Percentiles rank a stretch among this genome's conserved stretches.
phyloP scores from a whole-genome alignment of 2,329 filamentous ascomycete genomes.

The Acephala macrosclerotiorum region DNA sequence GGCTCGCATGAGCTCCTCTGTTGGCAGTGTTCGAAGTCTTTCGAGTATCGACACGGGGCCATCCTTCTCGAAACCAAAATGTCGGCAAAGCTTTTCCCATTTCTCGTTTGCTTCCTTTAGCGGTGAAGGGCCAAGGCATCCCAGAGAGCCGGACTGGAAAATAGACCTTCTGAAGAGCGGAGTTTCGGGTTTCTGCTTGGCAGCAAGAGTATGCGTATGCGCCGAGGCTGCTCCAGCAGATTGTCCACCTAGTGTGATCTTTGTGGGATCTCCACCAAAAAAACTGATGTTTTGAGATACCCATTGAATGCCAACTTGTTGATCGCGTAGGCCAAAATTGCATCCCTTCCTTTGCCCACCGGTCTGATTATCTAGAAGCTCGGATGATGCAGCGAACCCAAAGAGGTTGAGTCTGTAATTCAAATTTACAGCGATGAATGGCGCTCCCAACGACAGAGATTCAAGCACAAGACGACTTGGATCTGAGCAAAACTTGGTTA shows the following conservation, averaged over 20 bases:
- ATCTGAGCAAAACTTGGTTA: constrained; percentile 53
- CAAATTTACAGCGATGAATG: constrained; percentile 71
- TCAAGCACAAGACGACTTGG: constrained; percentile 52
- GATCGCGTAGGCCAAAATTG: constrained; percentile 46
- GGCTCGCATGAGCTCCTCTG: constrained; percentile 9
- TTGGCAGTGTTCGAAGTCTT: background rate
- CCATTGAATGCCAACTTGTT: constrained; percentile 56
- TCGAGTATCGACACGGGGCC: background rate
- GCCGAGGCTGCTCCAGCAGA: constrained; percentile 63
- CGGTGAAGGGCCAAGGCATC: constrained; percentile 12
- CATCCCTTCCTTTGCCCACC: constrained; percentile 47
- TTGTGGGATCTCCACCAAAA: constrained; percentile 52
- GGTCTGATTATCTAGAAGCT: constrained; percentile 50
- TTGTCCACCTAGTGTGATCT: constrained; percentile 60
- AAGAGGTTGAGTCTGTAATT: constrained; percentile 27
- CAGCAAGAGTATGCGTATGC: constrained; percentile 76
- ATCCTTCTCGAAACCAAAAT: background rate
- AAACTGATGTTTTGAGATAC: constrained; percentile 39
- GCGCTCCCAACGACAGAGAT: constrained; percentile 58
- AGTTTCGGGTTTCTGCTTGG: constrained; percentile 58
- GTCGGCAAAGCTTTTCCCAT: constrained; percentile 12
- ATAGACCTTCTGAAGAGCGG: constrained; percentile 77
- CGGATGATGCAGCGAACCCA: constrained; percentile 18
- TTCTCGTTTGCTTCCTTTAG: constrained; percentile 9
- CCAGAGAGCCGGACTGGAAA: constrained; percentile 70